These are phyloP conservation scores for Cokeromyces recurvatus DNA, from an alignment of 371 early-diverging fungal genomes.

Conservation along the genomic window DNA sequence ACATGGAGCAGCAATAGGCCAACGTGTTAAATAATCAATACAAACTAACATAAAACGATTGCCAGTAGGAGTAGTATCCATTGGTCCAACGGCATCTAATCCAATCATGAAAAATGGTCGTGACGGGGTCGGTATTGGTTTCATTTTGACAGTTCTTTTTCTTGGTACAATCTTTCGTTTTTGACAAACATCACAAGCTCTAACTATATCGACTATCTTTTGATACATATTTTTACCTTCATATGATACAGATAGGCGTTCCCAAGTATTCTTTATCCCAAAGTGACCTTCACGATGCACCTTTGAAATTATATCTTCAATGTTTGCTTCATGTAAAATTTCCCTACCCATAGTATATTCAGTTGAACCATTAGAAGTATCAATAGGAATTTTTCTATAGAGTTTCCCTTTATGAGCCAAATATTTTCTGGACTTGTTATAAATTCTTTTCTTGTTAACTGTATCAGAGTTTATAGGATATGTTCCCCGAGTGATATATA, in stretches of 20 bases:
- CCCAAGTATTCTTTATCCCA: slow-evolving; percentile 9
- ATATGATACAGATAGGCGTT: background rate
- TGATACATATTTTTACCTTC: slow-evolving; percentile 5
- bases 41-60: slow-evolving; percentile 2
- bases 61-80: background rate
- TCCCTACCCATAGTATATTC: background rate
- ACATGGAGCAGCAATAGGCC: slow-evolving; percentile 2
- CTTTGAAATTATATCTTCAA: slow-evolving; percentile 4
- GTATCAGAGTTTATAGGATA: no score
- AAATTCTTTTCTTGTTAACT: no score
- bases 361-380: background rate
- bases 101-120: slow-evolving; percentile 13
- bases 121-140: background rate
- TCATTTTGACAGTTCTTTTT: slow-evolving; percentile 2
- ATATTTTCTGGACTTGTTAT: no score
- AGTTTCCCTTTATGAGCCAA: no score
- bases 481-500: no score
- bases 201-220: slow-evolving; percentile 18
- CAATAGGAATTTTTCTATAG: background rate
- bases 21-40: slow-evolving; percentile 5
- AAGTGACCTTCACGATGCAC: slow-evolving; percentile 18
- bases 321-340: slow-evolving; percentile 7
- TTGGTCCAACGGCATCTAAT: slow-evolving; percentile 16
- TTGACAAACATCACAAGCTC: background rate
- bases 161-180: slow-evolving; percentile 7